Base-by-base conservation (phyloP, 495 filamentous ascomycete species). In the Evernia prunastri region DNA sequence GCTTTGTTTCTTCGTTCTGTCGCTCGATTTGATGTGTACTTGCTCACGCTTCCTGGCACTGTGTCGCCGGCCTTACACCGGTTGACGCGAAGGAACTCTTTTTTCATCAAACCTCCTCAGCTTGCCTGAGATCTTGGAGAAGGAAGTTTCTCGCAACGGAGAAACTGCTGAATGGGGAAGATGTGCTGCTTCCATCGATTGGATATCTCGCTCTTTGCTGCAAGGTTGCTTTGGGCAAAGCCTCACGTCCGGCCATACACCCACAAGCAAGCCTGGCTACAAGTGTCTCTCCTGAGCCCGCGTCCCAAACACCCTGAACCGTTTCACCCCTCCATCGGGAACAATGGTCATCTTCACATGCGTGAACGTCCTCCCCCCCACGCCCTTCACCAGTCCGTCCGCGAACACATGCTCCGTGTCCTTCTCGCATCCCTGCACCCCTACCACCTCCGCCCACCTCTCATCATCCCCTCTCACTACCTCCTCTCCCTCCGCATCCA, bases 341-440 rank as follows among this genome's bases (percentile, higher is more conserved):
- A 96, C 87, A 60, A 97, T 94, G 29, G 87, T 89, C 74, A 97
- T 77, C 80, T 94, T 96, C 33, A 90, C 84, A 78, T 93, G 90
- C 12, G 87, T 88, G 69, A 90, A 90, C 2, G 78, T 71, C 72
- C 76, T 81, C 42, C 82, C 82, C 64, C 72, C 68, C 42, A 73
- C 72, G 57, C 77, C 75, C 66, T 66, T 73, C 74, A 73, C 68
- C 67, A 73, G 75, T 60, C 74, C 71, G 33, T 73, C 80, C 51
- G 79, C 77, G 72, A 87, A 91, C 60, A 84, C 81, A 77, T 96
- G 90, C 74, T 96, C 91, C 63, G 83, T 84, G 74, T 97, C 91
- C n/a, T 90, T 86, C 13, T 84, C 84, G 67, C 83, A 86, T 77
- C 85, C 86, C 73, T 85, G 85, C 54, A 84, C 79, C 64, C 78